Evolutionary conservation across 306 rosid genomes (phyloP).

Genomic region (Dalbergia cochinchinensis): DNA sequence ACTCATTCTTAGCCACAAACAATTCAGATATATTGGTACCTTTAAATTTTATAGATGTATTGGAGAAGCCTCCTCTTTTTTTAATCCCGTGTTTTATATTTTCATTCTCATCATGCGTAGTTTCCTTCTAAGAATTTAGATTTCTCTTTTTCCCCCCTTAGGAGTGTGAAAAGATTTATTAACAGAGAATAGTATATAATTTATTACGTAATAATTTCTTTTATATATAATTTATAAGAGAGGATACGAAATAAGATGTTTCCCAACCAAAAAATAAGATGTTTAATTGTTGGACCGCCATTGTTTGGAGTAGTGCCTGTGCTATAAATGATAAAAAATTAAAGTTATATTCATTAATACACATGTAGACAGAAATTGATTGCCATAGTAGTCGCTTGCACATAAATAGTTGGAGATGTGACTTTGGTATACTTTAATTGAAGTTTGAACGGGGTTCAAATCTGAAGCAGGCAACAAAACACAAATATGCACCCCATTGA

Average conservation of each 20-base stretch:
- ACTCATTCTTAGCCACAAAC: too few relatives aligned
- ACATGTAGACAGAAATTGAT: neutral
- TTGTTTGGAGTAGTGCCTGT: neutral
- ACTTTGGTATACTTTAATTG: conserved; percentile 36
- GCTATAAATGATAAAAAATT: neutral
- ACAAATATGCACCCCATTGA: conserved; percentile 48
- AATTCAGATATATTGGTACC: too few relatives aligned
- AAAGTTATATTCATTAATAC: neutral
- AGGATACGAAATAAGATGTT: neutral
- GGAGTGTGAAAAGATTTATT: too few relatives aligned
- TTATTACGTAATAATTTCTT: too few relatives aligned
- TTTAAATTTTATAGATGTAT: too few relatives aligned
- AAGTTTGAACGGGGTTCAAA: conserved; percentile 42
- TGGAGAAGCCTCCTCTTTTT: too few relatives aligned
- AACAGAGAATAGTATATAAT: too few relatives aligned
- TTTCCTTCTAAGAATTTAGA: too few relatives aligned
- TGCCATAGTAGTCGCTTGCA: conserved; percentile 38
- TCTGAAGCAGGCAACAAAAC: conserved; percentile 38
- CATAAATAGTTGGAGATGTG: conserved; percentile 22
- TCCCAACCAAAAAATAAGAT: neutral
- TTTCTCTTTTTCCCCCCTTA: too few relatives aligned
- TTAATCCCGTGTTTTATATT: too few relatives aligned
- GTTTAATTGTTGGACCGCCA: neutral
- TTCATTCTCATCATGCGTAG: too few relatives aligned
- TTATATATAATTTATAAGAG: too few relatives aligned